A percentile compares a stretch with the other conserved stretches of the same genome.
Evolutionary conservation across 176 grass and related monocot species (phyloP).

Genomic region (Avena sativa): DNA sequence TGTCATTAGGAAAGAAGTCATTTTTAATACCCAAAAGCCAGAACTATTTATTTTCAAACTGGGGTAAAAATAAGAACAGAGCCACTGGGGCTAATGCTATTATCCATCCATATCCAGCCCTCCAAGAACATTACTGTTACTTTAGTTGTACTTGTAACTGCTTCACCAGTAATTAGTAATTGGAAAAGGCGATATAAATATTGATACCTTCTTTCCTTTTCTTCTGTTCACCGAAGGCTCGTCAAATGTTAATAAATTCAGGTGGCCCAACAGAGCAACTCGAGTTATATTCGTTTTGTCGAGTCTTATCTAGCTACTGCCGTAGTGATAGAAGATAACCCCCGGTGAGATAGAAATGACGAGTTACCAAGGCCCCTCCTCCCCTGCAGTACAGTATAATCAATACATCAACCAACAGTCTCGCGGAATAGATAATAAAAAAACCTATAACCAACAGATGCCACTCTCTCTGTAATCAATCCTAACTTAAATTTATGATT

Average conservation of each 20-base stretch:
- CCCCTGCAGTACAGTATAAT: background rate
- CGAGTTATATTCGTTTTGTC: background rate
- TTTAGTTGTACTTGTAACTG: constrained; percentile 26
- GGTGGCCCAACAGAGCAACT: constrained; percentile 1
- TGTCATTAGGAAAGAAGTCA: background rate
- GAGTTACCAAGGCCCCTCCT: background rate
- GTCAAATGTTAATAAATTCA: background rate
- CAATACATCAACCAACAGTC: background rate
- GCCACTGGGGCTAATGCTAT: background rate
- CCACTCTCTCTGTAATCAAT: background rate
- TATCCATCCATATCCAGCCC: constrained; percentile 4
- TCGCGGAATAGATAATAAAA: background rate
- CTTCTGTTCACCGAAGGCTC: constrained; percentile 11
- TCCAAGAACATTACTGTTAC: background rate
- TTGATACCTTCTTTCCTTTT: background rate
- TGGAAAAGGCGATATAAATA: background rate
- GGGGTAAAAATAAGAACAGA: background rate
- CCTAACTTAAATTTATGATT: background rate
- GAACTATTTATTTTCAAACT: background rate
- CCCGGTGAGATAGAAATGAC: background rate
- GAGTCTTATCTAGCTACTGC: background rate
- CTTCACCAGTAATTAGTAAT: background rate
- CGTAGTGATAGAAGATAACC: background rate
- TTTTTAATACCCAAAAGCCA: background rate
- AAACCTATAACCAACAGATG: background rate